phyloP scores from a whole-genome alignment of 108 stramenopile genomes.

The Mediolabrus comicus region DNA sequence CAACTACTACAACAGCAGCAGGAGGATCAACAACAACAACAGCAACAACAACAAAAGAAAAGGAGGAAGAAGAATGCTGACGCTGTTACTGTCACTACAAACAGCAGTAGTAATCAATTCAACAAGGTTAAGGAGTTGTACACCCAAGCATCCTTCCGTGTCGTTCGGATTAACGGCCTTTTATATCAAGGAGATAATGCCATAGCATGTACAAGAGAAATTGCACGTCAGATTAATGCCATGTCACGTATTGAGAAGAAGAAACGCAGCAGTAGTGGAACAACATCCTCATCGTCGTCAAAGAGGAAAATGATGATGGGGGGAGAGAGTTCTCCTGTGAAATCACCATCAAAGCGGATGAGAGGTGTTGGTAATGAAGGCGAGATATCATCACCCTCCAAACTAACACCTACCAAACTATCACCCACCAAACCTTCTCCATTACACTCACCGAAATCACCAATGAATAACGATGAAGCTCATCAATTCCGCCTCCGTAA shows the following conservation, averaged over 20 bases:
- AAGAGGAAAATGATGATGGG: background rate
- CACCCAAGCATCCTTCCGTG: conserved; percentile 49
- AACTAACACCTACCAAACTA: background rate
- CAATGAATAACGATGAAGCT: conserved; percentile 27
- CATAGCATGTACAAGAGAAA: conserved; percentile 60
- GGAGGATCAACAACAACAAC: conserved; percentile 24
- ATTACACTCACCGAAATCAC: conserved; percentile 1
- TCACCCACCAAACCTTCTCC: conserved; percentile 3
- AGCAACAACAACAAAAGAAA: background rate
- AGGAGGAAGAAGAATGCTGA: background rate
- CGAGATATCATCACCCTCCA: background rate
- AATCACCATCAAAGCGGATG: background rate
- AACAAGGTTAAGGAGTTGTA: background rate
- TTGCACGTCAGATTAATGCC: conserved; percentile 75
- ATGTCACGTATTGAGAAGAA: conserved; percentile 42
- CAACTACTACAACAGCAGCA: background rate
- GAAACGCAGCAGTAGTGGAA: background rate
- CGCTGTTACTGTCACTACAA: background rate
- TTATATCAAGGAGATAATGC: conserved; percentile 71
- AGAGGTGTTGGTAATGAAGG: background rate
- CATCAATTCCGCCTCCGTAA: conserved; percentile 48
- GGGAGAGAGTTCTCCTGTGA: background rate
- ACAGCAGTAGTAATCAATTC: background rate
- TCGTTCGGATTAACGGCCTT: conserved; percentile 69
- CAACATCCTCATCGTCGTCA: too few species aligned